Evolutionary conservation across 371 early-diverging fungal genomes (phyloP), one percentile per base, ranked within the genome.

Genomic region (Mucor irregularis): DNA sequence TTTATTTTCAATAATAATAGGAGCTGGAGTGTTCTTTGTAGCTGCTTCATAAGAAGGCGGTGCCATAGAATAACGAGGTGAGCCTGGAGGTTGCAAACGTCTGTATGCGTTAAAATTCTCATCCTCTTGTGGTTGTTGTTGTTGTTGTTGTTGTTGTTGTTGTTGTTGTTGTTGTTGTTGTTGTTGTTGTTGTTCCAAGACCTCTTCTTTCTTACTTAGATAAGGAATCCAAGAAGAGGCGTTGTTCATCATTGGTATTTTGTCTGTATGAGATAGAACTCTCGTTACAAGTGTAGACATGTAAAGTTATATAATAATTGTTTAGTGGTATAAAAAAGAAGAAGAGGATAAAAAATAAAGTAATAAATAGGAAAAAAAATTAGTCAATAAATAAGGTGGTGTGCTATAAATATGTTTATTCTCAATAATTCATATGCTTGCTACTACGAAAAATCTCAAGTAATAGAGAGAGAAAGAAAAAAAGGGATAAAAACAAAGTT

Each of bases 1-100:
- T 31, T 53, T 53, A 21, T 46, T 44, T 43, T 55, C 47, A 1
- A 44, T 13, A 19, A 42, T 25, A 28, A 28, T 14, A 7, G 51
- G 28, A 19, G 31, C 35, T 55, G 9, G 44, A 6, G 25, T 53
- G 11, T 43, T 31, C 30, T 46, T 46, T 16, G 44, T 45, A 13
- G 63, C 56, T 21, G 68, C 65, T 49, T 72, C 72, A 46, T 72
- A 72, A 19, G 72, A 62, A 26, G 72, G 72, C 2, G 72, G 72
- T 26, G 72, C 45, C 34, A 62, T 57, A 13, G 62, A 67, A 45
- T 62, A 58, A 43, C 63, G 58, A 43, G 63, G 50, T 38, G 50
- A 10, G 24, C 26, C 51, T 24, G 49, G 64, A n/a, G 50, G 55
- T 26, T 44, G 43, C 11, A 47, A 33, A 33, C 34, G 48, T 33